phyloP scores from a whole-genome alignment of 2,329 filamentous ascomycete genomes.

The Polytolypa hystricis region DNA sequence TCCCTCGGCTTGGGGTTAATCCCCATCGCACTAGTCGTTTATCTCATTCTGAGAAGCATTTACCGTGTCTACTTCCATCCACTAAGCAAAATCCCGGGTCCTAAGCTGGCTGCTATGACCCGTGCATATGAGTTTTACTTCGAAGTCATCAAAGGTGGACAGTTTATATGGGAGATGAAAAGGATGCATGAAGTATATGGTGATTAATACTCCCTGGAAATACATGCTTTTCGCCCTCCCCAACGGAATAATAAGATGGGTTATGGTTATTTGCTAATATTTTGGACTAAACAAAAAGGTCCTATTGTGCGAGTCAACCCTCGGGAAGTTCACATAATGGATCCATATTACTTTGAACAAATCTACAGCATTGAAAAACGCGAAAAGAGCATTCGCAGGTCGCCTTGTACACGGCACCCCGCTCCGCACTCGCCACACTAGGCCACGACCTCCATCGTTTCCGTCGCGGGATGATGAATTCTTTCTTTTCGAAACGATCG shows the following conservation, averaged over 20 bases:
- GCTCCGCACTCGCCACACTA: conserved; percentile 18
- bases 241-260: not conserved
- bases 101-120: conserved; percentile 18
- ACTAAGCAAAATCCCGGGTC: conserved; percentile 18
- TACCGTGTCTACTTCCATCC: conserved; percentile 20
- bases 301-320: conserved; percentile 21
- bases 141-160: conserved; percentile 14
- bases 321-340: conserved; percentile 18
- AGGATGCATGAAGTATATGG: conserved; percentile 22
- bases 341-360: conserved; percentile 19
- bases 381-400: conserved; percentile 10
- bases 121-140: conserved; percentile 19
- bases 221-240: not conserved
- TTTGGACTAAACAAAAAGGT: conserved; percentile 5
- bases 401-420: conserved; percentile 6
- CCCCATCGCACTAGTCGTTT: too few relatives aligned
- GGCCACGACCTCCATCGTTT: conserved; percentile 28
- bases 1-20: too few relatives aligned
- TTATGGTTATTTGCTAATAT: too few relatives aligned
- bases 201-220: not conserved
- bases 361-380: conserved; percentile 13
- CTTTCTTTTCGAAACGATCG: conserved; percentile 31
- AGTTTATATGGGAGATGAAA: conserved; percentile 18
- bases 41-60: conserved; percentile 6
- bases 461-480: conserved; percentile 27